These are phyloP conservation scores for Venturia effusa DNA, from an alignment of 2,329 filamentous ascomycete species.

Conservation along the genomic window DNA sequence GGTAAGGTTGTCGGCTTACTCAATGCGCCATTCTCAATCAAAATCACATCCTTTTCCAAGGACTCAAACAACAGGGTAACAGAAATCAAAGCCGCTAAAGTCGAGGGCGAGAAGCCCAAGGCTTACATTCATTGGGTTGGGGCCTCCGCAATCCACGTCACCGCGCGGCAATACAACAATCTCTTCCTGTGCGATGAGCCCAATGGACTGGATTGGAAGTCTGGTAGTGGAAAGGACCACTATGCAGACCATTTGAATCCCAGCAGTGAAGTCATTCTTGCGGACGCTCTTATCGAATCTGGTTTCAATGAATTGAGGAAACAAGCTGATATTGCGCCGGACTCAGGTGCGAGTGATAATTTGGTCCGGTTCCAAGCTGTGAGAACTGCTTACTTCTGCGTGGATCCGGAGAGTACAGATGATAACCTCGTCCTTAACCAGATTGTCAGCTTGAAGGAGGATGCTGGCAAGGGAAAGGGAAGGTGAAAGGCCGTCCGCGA, in stretches of 20 bases:
- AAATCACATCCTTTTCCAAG: conserved; percentile 56
- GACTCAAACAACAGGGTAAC: conserved; percentile 55
- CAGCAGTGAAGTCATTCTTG: conserved; percentile 69
- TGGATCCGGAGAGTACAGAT: conserved; percentile 53
- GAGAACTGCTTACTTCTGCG: conserved; percentile 76
- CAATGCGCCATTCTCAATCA: conserved; percentile 59
- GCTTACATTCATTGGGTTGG: conserved; percentile 80
- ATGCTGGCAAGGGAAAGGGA: conserved; percentile 49
- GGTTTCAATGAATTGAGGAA: conserved; percentile 67
- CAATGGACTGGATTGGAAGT: conserved; percentile 52
- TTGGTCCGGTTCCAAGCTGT: conserved; percentile 80
- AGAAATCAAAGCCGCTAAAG: conserved; percentile 55
- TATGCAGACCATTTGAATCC: conserved; percentile 80
- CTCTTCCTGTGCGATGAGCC: conserved; percentile 85
- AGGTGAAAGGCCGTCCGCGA: neutral
- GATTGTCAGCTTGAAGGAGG: conserved; percentile 87
- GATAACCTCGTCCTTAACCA: conserved; percentile 82
- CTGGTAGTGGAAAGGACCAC: conserved; percentile 44
- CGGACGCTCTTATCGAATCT: conserved; percentile 67
- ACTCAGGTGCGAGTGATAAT: conserved; percentile 23
- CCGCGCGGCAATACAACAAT: conserved; percentile 64
- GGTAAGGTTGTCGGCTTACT: conserved; percentile 65
- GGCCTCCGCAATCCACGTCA: conserved; percentile 41
- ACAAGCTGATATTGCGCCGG: conserved; percentile 48
- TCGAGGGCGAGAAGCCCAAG: conserved; percentile 56